Base-by-base conservation (phyloP, 352 stramenopile species). In the Blastocystis sp. region DNA sequence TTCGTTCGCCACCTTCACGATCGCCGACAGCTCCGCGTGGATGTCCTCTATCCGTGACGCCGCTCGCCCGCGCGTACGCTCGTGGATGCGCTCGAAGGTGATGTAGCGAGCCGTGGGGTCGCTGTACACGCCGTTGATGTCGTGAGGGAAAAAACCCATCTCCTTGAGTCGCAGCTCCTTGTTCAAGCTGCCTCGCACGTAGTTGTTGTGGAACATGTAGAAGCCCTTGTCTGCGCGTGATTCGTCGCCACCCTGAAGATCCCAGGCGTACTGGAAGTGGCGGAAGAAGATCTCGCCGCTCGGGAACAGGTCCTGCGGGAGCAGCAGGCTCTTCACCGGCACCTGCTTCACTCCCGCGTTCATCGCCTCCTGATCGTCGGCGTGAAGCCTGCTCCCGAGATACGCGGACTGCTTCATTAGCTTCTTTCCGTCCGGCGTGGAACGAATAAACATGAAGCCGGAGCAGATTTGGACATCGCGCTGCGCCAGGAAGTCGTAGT, bases 141-240 rank as follows among this genome's bases (percentile, higher is more conserved):
- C 61, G 31, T 37, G 61, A 12, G 24, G 13, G 31, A 37, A 67
- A 12, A 67, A 67, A n/a, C 31, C n/a, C 61, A 67, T 67, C 61
- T 67, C 61, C 31, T 67, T 67, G 31, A 67, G 31, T 9, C 61
- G 61, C 26, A 37, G 31, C 26, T 67, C 12, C 61, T 67, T 67
- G n/a, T 37, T 31, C 31, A 16, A 31, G n/a, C 61, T 67, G 12
- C 26, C 26, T 16, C 61, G 61, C 26, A 67, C 31, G 31, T 67
- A 67, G 61, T 67, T 67, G 61, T 67, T 67, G 31, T 67, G 61
- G 6, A 67, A 37, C 61, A 67, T 67, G 61, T 55, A 55, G 45
- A 55, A 55, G 45, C 6, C 9, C 6, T 55, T 55, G 45, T 55
- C 45, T 55, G 16, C 45, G 6, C 6, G 6, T 55, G 6, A 55